Conservation (phyloP, 305 asterid species). For the Fraxinus platypoda region DNA sequence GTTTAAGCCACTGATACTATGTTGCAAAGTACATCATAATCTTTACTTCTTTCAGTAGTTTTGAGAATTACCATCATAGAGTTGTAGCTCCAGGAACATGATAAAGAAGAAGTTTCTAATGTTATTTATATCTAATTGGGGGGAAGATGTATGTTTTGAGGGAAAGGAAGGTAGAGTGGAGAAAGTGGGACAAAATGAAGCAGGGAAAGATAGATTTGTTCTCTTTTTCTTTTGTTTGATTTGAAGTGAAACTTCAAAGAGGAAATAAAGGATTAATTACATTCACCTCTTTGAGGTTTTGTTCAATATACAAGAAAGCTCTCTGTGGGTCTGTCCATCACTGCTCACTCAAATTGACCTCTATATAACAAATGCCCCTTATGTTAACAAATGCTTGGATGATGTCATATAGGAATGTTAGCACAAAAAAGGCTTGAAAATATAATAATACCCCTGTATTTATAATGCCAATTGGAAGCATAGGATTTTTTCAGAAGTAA, state of each 20-base stretch:
- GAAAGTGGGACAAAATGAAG: not conserved
- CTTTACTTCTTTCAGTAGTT: not conserved
- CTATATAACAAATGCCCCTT: not conserved
- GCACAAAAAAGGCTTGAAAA: not conserved
- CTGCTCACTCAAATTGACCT: not conserved
- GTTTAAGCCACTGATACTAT: constrained; percentile 1
- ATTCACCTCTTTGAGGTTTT: not conserved
- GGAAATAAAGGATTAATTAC: not conserved
- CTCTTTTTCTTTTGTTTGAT: not conserved
- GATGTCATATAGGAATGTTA: not conserved
- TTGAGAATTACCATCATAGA: not conserved
- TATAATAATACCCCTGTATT: not conserved
- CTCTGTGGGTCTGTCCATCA: not conserved
- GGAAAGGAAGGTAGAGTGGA: not conserved
- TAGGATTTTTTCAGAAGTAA: not conserved
- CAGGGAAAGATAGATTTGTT: not conserved
- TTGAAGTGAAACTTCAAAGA: not conserved
- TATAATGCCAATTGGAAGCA: not conserved
- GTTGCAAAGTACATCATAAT: not conserved
- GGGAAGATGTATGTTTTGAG: not conserved
- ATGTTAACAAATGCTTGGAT: not conserved
- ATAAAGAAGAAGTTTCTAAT: not conserved
- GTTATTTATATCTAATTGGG: not conserved
- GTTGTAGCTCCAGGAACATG: not conserved
- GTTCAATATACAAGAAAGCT: not conserved